Evolutionary conservation across 1,284 basidiomycete genomes (phyloP), one percentile per base, ranked within the genome.

Genomic region (Phlebopus sp.): DNA sequence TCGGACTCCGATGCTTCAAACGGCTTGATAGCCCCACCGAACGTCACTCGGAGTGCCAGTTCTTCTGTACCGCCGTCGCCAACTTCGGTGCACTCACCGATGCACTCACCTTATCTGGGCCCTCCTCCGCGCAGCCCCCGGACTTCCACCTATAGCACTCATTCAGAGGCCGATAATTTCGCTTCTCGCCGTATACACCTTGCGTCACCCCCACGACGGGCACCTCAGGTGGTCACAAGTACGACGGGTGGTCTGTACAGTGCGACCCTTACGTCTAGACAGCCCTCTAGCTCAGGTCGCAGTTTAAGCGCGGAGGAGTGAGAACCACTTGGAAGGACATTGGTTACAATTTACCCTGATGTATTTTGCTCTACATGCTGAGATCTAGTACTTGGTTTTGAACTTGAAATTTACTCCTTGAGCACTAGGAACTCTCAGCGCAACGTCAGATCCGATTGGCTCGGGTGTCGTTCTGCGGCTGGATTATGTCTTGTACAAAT

Each of bases 1-100:
- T 55, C 64, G 17, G 62, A 68, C 17, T 65, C 59, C 49, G 64
- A 69, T 46, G 62, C 66, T 15, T 67, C 76, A 18, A 78, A 83
- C 58, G 84, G 82, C n/a, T 66, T 87, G 38, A 78, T 87, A 44
- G 77, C 79, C 0, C 78, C 78, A 19, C 73, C 75, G 17, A 45
- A 38, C 34, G 42, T 49, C 13, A 37, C 39, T 35, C 42, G 47
- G 15, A 15, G 37, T 9, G 56, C 60, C 17, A 43, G 59, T 32
- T 63, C 58, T 43, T 62, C 67, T 11, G 50, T 50, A 2, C 38
- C 50, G 5, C 50, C 60, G 23, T 54, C 62, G 19, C 54, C 47
- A 18, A 21, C 44, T 23, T 29, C 27, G 27, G 27, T 29, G 27
- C 27, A 29, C 7, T 45, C 60, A 32, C 14, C 51, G 0, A 41